Conservation (phyloP, 106 monocot genomes). For the Iris macrosiphon region DNA sequence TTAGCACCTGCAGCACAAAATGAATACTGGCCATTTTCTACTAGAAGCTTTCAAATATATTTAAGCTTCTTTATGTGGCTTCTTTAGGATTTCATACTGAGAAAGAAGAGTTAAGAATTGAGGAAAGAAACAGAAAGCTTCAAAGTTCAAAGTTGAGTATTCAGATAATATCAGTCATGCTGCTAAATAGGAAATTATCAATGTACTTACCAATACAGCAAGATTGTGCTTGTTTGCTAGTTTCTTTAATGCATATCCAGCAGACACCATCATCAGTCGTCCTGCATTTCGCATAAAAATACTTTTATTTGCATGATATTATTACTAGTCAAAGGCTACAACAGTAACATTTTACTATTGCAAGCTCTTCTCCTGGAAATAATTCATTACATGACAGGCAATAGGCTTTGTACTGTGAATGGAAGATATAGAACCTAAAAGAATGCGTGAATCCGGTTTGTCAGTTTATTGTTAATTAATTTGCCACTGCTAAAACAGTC, state of each 20-base stretch:
- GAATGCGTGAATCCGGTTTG: too few species aligned
- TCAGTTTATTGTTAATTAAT: too few species aligned
- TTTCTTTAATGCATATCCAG: conserved; percentile 65
- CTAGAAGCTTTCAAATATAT: not conserved
- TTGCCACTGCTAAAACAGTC: too few species aligned
- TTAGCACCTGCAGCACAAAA: not conserved
- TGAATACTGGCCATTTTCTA: not conserved
- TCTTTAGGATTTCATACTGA: not conserved
- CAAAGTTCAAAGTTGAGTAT: not conserved
- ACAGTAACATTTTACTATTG: too few species aligned
- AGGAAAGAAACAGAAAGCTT: not conserved
- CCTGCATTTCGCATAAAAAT: conserved; percentile 38
- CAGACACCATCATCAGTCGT: conserved; percentile 53
- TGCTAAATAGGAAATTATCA: not conserved
- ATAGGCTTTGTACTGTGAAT: too few species aligned
- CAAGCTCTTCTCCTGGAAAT: too few species aligned
- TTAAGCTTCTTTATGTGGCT: not conserved
- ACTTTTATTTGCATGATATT: too few species aligned
- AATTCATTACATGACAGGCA: too few species aligned
- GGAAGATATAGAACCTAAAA: too few species aligned
- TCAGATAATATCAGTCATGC: not conserved
- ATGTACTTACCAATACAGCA: conserved; percentile 52
- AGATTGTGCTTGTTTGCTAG: conserved; percentile 64
- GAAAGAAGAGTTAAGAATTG: not conserved
- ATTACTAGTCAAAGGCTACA: too few species aligned